A percentile compares a stretch with the other conserved stretches of the same genome.
Evolutionary conservation across 2,329 filamentous ascomycete genomes (phyloP).

Genomic region (Fusarium verticillioides): DNA sequence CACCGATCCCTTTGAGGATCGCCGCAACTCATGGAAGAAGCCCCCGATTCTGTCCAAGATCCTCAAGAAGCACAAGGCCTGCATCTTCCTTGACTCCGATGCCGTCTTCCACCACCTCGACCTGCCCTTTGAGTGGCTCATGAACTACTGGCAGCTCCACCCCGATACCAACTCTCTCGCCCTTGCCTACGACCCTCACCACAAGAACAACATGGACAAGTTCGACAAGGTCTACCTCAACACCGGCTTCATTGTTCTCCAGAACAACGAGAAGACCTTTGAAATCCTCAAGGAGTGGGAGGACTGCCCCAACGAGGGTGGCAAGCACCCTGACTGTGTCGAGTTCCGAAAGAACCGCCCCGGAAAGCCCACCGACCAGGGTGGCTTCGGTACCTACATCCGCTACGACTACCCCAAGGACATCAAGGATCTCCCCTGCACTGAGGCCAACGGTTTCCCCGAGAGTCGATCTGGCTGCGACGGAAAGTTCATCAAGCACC

Average conservation of each 20-base stretch:
- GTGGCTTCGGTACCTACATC: slow-evolving; percentile 57
- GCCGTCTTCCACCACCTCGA: slow-evolving; percentile 57
- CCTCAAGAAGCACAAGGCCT: slow-evolving; percentile 56
- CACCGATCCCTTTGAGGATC: slow-evolving; percentile 51
- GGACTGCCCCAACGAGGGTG: slow-evolving; percentile 53
- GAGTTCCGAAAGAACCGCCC: slow-evolving; percentile 51
- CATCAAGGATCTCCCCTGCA: slow-evolving; percentile 55
- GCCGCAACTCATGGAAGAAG: slow-evolving; percentile 60
- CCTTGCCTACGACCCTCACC: slow-evolving; percentile 54
- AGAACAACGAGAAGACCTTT: slow-evolving; percentile 60
- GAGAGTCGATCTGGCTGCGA: slow-evolving; percentile 52
- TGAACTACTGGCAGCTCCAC: slow-evolving; percentile 59
- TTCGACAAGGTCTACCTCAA: slow-evolving; percentile 58
- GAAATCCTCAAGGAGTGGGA: slow-evolving; percentile 62
- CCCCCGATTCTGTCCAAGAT: slow-evolving; percentile 55
- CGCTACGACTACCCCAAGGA: slow-evolving; percentile 56
- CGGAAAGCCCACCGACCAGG: slow-evolving; percentile 56
- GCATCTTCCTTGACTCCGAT: slow-evolving; percentile 59
- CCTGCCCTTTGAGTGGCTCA: slow-evolving; percentile 58
- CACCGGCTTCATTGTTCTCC: slow-evolving; percentile 64
- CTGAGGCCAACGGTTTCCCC: slow-evolving; percentile 58
- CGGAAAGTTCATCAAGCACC: slow-evolving; percentile 56
- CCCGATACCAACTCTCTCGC: slow-evolving; percentile 54
- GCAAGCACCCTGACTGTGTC: slow-evolving; percentile 52
- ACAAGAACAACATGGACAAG: slow-evolving; percentile 53